Base-by-base conservation (phyloP, 345 rosid genomes). In the Stellera chamaejasme region DNA sequence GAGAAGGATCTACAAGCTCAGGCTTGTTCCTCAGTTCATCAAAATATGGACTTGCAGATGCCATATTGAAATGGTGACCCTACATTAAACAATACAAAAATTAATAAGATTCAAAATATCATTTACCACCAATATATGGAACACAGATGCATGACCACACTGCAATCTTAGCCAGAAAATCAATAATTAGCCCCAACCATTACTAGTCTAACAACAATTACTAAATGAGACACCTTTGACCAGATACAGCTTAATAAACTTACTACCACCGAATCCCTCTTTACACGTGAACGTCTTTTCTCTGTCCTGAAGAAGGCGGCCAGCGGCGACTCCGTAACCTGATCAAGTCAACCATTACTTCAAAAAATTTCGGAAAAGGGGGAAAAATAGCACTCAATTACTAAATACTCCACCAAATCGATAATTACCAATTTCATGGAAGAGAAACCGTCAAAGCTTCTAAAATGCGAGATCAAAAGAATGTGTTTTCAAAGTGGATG, bases 1-100 rank as follows among this genome's bases (percentile, higher is more conserved):
- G 77, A 56, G 86, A 86, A 41, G 84, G 85, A 71, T 81, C 90
- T 53, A 83, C 72, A 47, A 81, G 82, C 82, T 81, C 95, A 7
- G 90, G 75, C 58, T 83, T 77, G 72, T 28, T 72, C 27, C 77
- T 76, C 66, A 79, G 23, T 46, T 83, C 95, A 47, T 83, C 86
- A 23, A 73, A 81, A 66, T 73, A 79, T 5, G 75, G 71, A 64
- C 52, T 77, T 52, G 70, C 81, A 53, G 90, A 74, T 43, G 90
- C 77, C 95, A 83, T 82, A 60, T 50, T 59, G 41, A 42, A 5
- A 52, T 3, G 36, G 23, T 45, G 56, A 23, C 19, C 39, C 70
- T 65, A 48, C 8, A 53, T 48, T 62, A 48, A 56, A 59, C 50
- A 43, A 42, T 45, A 28, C 60, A 57, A n/a, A 19, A n/a, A 41